These are phyloP conservation scores for Malus asiatica DNA, from an alignment of 306 rosid species.

Conservation along the genomic window DNA sequence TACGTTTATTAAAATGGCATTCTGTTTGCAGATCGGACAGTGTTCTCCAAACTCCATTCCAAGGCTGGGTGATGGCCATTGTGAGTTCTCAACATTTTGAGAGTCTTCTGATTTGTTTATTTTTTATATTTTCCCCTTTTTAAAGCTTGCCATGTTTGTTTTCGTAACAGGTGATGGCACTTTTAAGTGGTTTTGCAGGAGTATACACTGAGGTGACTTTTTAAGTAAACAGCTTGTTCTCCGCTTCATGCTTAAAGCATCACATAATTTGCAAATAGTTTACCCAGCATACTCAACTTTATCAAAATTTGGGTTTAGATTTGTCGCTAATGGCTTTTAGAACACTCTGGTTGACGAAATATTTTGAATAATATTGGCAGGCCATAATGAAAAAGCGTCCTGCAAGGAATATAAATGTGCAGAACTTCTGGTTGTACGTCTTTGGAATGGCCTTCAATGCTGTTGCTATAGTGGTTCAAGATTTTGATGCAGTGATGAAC, in stretches of 20 bases:
- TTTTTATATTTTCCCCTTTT: neutral
- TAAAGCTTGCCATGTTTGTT: neutral
- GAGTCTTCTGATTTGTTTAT: neutral
- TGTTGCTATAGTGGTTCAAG: slow-evolving; percentile 85
- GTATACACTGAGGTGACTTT: slow-evolving; percentile 87
- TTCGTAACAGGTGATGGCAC: slow-evolving; percentile 73
- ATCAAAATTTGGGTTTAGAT: neutral
- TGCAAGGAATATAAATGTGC: slow-evolving; percentile 88
- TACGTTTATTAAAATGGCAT: neutral
- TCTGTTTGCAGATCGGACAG: slow-evolving; percentile 64
- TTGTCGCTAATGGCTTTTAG: neutral
- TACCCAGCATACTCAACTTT: neutral
- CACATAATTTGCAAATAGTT: neutral
- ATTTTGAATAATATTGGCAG: slow-evolving; percentile 37
- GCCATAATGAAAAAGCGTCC: slow-evolving; percentile 96
- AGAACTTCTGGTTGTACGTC: slow-evolving; percentile 90
- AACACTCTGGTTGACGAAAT: neutral
- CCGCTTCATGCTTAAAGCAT: neutral
- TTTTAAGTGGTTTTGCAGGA: slow-evolving; percentile 95
- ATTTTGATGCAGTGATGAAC: slow-evolving; percentile 83
- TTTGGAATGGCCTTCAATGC: slow-evolving; percentile 93
- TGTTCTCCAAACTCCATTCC: slow-evolving; percentile 90
- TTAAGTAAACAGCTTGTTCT: neutral
- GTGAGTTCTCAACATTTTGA: slow-evolving; percentile 53
- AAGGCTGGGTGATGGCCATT: slow-evolving; percentile 96